phyloP scores from a whole-genome alignment of 2,329 filamentous ascomycete genomes.

The Trichophyton equinum region DNA sequence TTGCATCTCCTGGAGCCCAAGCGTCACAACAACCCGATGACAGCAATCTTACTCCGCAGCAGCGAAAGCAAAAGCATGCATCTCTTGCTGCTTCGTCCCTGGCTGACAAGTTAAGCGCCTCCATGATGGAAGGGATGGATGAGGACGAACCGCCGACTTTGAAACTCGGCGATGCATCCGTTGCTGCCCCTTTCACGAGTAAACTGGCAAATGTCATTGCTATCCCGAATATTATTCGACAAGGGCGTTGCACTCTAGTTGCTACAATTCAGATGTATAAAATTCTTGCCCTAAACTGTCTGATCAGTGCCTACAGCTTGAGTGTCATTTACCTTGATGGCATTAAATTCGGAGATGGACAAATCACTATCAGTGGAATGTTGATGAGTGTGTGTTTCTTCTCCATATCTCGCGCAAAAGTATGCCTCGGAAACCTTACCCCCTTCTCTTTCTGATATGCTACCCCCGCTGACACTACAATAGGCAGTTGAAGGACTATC shows the following conservation, averaged over 20 bases:
- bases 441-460: slow-evolving; percentile 10
- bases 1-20: slow-evolving; percentile 55
- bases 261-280: slow-evolving; percentile 99
- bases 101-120: slow-evolving; percentile 72
- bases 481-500: slow-evolving; percentile 83
- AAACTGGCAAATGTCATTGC: slow-evolving; percentile 95
- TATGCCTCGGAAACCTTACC: slow-evolving; percentile 22
- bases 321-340: slow-evolving; percentile 94
- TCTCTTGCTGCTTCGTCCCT: slow-evolving; percentile 61
- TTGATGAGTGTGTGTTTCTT: slow-evolving; percentile 99
- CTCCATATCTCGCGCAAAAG: slow-evolving; percentile 91
- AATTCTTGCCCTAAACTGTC: slow-evolving; percentile 91
- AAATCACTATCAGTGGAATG: slow-evolving; percentile 98
- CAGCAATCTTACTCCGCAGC: slow-evolving; percentile 38
- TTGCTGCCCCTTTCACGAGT: slow-evolving; percentile 92
- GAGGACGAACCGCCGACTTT: slow-evolving; percentile 87
- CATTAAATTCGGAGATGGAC: slow-evolving; percentile 97
- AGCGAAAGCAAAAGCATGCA: slow-evolving; percentile 44
- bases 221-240: slow-evolving; percentile 94
- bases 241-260: slow-evolving; percentile 92
- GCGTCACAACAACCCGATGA: slow-evolving; percentile 40
- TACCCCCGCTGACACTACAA: slow-evolving; percentile 6
- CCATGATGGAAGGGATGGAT: slow-evolving; percentile 86
- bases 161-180: slow-evolving; percentile 93
- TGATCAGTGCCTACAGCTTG: slow-evolving; percentile 94